Base-by-base conservation (phyloP, 1,139 yeast species). In the Pichia sp. region DNA sequence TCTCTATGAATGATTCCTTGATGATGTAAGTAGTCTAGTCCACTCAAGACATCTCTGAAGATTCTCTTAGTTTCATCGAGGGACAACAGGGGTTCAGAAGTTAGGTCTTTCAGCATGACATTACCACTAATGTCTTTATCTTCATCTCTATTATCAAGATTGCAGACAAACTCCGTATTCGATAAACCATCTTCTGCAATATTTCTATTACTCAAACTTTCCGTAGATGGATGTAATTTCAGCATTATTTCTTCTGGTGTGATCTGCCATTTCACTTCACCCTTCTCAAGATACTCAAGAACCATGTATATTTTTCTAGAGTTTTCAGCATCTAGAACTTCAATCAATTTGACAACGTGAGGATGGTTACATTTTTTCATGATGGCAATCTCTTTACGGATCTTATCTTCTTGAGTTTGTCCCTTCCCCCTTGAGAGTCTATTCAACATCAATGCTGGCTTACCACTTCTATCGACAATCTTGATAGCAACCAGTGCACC, bases 1-100 rank as follows among this genome's bases (percentile, higher is more conserved):
- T 93, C 99, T 41, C 99, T 73, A 59, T 93, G 99, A 15, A 93
- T 85, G 38, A 93, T 86, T 6, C 96, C 96, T 57, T 87, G 95
- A 51, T 77, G 69, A 61, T 93, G 98, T 46, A 93, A 62, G 58
- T 93, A 93, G 58, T 93, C 98, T 33, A 93, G 66, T 0, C 98
- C 99, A 23, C 84, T 65, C 5, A 88, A 69, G 11, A 88, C 94
- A 50, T 93, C 96, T 44, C 96, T 68, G 51, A 91, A 81, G 22
- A 82, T 75, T 43, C 69, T 69, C 42, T 93, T 70, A 0, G 88
- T 72, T 50, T 81, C 76, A 39, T 69, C 71, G 40, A 82, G 72
- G 2, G 80, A 64, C 47, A 86, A 64, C 40, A 77, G 65, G 0
- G 95, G 94, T 48, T 49, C 57, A 2, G 52, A 47, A n/a, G 34